phyloP scores from a whole-genome alignment of 345 rosid species.

The Gossypium arboreum region DNA sequence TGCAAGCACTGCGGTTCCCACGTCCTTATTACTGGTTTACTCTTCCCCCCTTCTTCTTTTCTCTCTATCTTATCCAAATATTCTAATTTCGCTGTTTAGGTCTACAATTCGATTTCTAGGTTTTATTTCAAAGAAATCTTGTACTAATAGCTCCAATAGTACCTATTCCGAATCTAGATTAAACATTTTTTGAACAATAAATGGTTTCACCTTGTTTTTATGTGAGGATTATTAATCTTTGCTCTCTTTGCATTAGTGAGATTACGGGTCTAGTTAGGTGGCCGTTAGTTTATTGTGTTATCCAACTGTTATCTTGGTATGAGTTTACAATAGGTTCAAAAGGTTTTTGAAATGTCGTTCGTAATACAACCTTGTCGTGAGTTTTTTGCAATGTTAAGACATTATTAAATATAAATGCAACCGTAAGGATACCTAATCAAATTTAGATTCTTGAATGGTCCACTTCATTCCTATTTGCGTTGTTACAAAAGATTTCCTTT shows the following conservation, averaged over 20 bases:
- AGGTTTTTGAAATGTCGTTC: not conserved
- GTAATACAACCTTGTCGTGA: not conserved
- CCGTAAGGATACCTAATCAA: not conserved
- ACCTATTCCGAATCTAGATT: not conserved
- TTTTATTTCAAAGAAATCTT: not conserved
- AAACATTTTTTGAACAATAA: not conserved
- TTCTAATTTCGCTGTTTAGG: not conserved
- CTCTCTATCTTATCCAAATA: not conserved
- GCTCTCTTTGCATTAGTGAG: not conserved
- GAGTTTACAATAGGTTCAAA: not conserved
- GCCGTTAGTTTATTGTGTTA: not conserved
- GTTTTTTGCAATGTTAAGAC: not conserved
- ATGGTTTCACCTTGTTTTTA: not conserved
- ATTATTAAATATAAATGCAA: not conserved
- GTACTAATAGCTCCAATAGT: not conserved
- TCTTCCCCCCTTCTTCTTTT: constrained; percentile 18
- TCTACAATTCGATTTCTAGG: not conserved
- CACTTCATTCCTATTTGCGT: not conserved
- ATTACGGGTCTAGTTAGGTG: not conserved
- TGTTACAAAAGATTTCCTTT: not conserved
- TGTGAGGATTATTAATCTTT: not conserved
- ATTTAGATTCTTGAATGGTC: not conserved
- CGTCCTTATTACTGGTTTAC: constrained; percentile 98
- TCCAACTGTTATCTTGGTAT: not conserved
- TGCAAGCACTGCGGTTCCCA: constrained; percentile 98